Evolutionary conservation across 2,329 filamentous ascomycete species (phyloP).

Genomic region (Emergomyces africanus): DNA sequence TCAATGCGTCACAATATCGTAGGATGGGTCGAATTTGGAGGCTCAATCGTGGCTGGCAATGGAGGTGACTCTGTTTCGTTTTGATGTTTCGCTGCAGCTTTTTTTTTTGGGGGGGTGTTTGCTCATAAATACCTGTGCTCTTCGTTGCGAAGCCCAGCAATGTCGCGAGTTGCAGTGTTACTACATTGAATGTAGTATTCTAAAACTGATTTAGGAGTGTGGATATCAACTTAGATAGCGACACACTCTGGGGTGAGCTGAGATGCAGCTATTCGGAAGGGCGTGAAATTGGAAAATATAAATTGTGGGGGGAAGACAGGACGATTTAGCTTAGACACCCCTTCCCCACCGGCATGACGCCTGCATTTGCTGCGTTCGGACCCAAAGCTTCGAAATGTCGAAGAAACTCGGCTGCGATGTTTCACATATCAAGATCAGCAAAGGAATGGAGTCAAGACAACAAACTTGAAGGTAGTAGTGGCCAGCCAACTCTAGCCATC

Average conservation of each 20-base stretch:
- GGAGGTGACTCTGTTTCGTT: not conserved
- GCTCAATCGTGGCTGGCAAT: not conserved
- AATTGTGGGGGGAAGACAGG: too few species aligned
- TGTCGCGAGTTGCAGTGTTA: too few species aligned
- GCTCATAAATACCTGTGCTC: too few species aligned
- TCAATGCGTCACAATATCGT: conserved; percentile 5
- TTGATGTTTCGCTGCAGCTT: not conserved
- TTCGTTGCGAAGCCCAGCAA: too few species aligned
- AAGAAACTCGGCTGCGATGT: not conserved
- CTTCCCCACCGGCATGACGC: not conserved
- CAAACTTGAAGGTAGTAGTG: not conserved
- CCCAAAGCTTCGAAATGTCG: not conserved
- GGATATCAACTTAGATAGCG: too few species aligned
- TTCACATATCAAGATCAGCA: not conserved
- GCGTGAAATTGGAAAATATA: too few species aligned
- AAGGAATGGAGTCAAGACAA: not conserved
- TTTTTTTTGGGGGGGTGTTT: not conserved
- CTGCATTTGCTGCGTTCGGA: not conserved
- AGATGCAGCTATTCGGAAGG: too few species aligned
- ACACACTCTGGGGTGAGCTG: too few species aligned
- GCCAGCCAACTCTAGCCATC: not conserved
- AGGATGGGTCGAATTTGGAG: not conserved
- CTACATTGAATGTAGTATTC: too few species aligned
- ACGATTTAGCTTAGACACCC: not conserved
- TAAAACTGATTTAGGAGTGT: too few species aligned